Conservation (phyloP, 441 rosid species). For the Populus hybrid region DNA sequence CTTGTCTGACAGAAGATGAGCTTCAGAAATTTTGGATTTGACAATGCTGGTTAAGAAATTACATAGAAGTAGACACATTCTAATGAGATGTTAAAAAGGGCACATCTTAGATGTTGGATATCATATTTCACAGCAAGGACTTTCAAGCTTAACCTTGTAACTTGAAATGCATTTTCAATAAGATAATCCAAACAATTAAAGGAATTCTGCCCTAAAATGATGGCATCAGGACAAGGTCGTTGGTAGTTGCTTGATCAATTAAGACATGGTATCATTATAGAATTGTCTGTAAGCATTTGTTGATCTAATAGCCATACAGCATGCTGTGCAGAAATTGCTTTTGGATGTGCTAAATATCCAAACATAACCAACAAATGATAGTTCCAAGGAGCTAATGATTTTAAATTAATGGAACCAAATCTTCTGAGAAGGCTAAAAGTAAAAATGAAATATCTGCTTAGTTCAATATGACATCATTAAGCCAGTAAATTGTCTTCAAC, state of each 20-base stretch:
- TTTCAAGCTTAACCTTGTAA: neutral
- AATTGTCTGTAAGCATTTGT: neutral
- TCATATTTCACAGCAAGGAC: neutral
- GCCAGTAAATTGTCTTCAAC: neutral
- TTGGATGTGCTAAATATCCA: neutral
- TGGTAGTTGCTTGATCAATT: neutral
- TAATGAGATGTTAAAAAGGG: neutral
- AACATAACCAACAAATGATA: neutral
- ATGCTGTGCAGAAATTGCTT: neutral
- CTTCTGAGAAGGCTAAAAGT: neutral
- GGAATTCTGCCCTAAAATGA: neutral
- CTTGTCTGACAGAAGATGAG: neutral
- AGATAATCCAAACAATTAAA: neutral
- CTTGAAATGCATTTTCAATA: neutral
- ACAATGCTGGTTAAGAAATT: neutral
- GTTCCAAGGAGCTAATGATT: neutral
- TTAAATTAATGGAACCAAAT: neutral
- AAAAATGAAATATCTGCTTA: neutral
- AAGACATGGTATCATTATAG: neutral
- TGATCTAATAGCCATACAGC: neutral
- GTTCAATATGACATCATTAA: neutral
- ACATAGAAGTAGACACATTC: neutral
- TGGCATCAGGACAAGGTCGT: neutral
- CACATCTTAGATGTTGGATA: neutral
- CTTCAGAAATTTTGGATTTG: neutral